Evolutionary conservation across 306 rosid genomes (phyloP).

Genomic region (Vachellia pachyceras): DNA sequence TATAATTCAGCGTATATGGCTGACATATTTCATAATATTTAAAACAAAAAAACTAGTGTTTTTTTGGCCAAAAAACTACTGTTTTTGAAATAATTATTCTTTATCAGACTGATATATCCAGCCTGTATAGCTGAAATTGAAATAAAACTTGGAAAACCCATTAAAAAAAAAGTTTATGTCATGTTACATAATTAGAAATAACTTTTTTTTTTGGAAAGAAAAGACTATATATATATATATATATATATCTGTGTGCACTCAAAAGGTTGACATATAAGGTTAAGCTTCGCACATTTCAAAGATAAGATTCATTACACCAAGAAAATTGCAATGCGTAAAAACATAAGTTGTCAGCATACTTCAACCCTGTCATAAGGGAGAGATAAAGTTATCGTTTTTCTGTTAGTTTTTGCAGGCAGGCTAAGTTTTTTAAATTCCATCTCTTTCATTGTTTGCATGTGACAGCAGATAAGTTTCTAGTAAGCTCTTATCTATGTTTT

Average conservation of each 20-base stretch:
- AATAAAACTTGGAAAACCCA: conserved; percentile 24
- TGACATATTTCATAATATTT: not conserved
- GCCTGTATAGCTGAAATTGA: conserved; percentile 30
- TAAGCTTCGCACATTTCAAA: not conserved
- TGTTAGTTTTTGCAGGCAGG: not conserved
- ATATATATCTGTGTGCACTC: not conserved
- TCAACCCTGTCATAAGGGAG: conserved; percentile 3
- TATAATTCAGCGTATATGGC: not conserved
- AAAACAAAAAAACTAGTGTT: not conserved
- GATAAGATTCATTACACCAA: not conserved
- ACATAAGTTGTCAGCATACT: not conserved
- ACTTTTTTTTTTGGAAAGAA: not conserved
- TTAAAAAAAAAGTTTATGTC: conserved; percentile 29
- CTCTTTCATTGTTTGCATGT: conserved; percentile 1
- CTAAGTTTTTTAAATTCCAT: not conserved
- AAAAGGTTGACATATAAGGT: not conserved
- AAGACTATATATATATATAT: not conserved
- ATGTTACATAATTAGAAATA: conserved; percentile 9
- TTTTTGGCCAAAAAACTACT: not conserved
- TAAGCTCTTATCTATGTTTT: conserved; percentile 7
- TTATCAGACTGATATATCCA: conserved; percentile 27
- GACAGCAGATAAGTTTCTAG: not conserved
- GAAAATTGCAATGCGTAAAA: not conserved
- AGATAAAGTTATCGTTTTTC: not conserved
- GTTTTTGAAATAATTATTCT: conserved; percentile 12